A percentile compares a stretch with the other conserved stretches of the same genome.
Evolutionary conservation across 352 stramenopile genomes (phyloP).

Genomic region (Pythium sp.): DNA sequence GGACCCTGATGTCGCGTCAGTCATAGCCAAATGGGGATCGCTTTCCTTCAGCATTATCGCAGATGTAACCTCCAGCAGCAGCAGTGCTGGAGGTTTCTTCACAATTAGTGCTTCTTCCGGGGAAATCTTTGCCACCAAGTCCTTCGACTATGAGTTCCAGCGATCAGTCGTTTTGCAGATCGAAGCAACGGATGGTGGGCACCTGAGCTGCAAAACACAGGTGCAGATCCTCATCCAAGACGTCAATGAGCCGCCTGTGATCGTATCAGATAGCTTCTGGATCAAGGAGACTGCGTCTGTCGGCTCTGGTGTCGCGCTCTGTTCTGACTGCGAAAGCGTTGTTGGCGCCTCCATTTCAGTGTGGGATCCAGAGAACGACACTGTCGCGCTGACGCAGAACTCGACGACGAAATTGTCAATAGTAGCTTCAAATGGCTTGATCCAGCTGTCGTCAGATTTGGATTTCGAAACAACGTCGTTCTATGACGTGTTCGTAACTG

Average conservation of each 20-base stretch:
- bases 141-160: constrained; percentile 9
- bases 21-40: constrained; percentile 1
- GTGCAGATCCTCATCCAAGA: constrained; percentile 8
- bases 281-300: constrained; percentile 34
- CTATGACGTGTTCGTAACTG: constrained; percentile 11
- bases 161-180: background rate
- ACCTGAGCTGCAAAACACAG: background rate
- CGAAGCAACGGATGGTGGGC: constrained; percentile 2
- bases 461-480: constrained; percentile 10
- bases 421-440: constrained; percentile 10
- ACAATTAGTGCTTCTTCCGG: background rate
- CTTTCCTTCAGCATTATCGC: constrained; percentile 7
- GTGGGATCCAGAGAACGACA: constrained; percentile 70
- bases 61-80: background rate
- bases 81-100: background rate
- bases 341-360: constrained; percentile 23
- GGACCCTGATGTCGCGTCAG: background rate
- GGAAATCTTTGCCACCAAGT: background rate
- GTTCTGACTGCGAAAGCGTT: constrained; percentile 16
- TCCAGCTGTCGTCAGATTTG: background rate
- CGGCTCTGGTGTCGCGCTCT: constrained; percentile 11
- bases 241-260: constrained; percentile 39
- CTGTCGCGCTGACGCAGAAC: constrained; percentile 27
- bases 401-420: constrained; percentile 30
- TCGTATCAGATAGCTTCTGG: constrained; percentile 33